A percentile compares a stretch with the other conserved stretches of the same genome.
These are phyloP conservation scores for Calonectria pauciramosa DNA, from an alignment of 2,329 filamentous ascomycete species.

Conservation along the genomic window DNA sequence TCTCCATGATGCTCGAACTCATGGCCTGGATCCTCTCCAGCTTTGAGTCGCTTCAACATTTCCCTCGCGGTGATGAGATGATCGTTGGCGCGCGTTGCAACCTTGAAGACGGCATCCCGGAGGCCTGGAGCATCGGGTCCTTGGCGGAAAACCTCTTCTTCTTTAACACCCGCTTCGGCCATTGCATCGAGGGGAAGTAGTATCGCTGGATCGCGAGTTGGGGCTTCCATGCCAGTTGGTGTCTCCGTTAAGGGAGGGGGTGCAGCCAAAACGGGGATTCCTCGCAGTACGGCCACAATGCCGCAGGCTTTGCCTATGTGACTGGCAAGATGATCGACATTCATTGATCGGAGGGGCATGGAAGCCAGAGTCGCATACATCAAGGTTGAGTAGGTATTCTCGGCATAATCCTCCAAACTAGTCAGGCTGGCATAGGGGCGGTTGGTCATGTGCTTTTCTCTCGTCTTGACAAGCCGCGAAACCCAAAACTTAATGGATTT, in stretches of 20 bases:
- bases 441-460: constrained; percentile 87
- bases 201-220: constrained; percentile 66
- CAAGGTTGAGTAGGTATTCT: constrained; percentile 94
- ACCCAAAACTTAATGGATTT: constrained; percentile 79
- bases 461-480: constrained; percentile 81
- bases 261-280: constrained; percentile 89
- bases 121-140: constrained; percentile 85
- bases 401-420: constrained; percentile 87
- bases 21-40: constrained; percentile 82
- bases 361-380: constrained; percentile 89
- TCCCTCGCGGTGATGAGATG: constrained; percentile 94
- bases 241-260: constrained; percentile 65
- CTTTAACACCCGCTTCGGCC: constrained; percentile 82
- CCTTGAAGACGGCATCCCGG: constrained; percentile 89
- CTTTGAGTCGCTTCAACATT: constrained; percentile 86
- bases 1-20: constrained; percentile 91
- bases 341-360: constrained; percentile 83
- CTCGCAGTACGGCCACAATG: constrained; percentile 87
- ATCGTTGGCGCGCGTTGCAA: constrained; percentile 94
- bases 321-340: constrained; percentile 92
- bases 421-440: constrained; percentile 82
- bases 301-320: constrained; percentile 96
- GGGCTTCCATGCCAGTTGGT: constrained; percentile 55
- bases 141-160: constrained; percentile 89
- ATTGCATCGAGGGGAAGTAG: constrained; percentile 91